Evolutionary conservation across 2,329 filamentous ascomycete species (phyloP).

Genomic region (Hypoxylon sp.): DNA sequence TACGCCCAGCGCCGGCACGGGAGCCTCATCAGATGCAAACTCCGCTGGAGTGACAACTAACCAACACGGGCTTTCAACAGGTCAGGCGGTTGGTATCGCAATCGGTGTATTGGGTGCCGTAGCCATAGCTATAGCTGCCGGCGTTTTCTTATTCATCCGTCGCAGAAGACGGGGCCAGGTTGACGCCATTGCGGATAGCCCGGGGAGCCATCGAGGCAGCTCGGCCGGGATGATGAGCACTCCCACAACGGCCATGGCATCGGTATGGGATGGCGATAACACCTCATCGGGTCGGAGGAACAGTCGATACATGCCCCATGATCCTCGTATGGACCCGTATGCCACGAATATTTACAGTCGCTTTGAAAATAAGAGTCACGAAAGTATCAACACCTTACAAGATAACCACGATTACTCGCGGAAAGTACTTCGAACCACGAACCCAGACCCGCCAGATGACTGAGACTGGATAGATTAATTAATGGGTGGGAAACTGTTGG

Average conservation of each 20-base stretch:
- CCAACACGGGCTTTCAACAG: slow-evolving; percentile 46
- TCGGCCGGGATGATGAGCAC: slow-evolving; percentile 65
- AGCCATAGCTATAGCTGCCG: slow-evolving; percentile 49
- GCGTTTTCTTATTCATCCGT: slow-evolving; percentile 62
- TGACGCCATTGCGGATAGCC: slow-evolving; percentile 61
- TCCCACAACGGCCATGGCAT: slow-evolving; percentile 62
- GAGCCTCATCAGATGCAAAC: slow-evolving; percentile 26
- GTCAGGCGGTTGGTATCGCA: slow-evolving; percentile 52
- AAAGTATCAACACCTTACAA: slow-evolving; percentile 74
- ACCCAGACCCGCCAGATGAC: slow-evolving; percentile 68
- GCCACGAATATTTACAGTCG: slow-evolving; percentile 70
- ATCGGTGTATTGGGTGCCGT: slow-evolving; percentile 52
- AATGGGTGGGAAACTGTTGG: slow-evolving; percentile 28
- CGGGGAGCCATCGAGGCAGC: slow-evolving; percentile 65
- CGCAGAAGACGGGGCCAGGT: slow-evolving; percentile 62
- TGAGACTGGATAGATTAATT: slow-evolving; percentile 19
- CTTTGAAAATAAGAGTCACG: slow-evolving; percentile 70
- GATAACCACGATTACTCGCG: slow-evolving; percentile 78
- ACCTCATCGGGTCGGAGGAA: slow-evolving; percentile 64
- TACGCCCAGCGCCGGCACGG: slow-evolving; percentile 33
- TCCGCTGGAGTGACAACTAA: slow-evolving; percentile 27
- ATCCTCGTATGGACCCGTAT: slow-evolving; percentile 75
- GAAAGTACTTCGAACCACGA: slow-evolving; percentile 73
- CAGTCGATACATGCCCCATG: slow-evolving; percentile 70
- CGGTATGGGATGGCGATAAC: slow-evolving; percentile 57